phyloP scores from a whole-genome alignment of 805 yeast genomes.

The Candida ulmi region DNA sequence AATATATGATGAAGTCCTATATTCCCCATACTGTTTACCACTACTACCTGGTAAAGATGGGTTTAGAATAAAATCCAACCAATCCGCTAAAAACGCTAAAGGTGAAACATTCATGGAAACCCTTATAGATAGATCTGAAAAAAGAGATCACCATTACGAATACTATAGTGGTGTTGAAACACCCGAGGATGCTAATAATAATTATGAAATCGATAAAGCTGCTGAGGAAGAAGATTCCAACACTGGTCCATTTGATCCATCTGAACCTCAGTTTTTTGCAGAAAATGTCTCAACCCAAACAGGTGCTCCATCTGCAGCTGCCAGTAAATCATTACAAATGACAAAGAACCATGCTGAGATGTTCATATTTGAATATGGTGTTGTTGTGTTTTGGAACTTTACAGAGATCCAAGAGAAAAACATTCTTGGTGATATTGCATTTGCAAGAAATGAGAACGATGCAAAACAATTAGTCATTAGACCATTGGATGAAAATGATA shows the following conservation, averaged over 20 bases:
- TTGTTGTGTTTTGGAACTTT: conserved; percentile 97
- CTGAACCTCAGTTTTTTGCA: conserved; percentile 88
- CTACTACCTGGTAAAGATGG: conserved; percentile 80
- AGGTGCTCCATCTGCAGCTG: conserved; percentile 6
- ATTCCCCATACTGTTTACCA: conserved; percentile 85
- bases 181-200: conserved; percentile 46
- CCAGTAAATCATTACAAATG: conserved; percentile 16
- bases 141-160: conserved; percentile 86
- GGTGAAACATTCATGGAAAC: conserved; percentile 58
- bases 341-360: conserved; percentile 67
- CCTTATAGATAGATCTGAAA: conserved; percentile 74
- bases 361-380: conserved; percentile 88
- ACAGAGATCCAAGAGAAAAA: conserved; percentile 90
- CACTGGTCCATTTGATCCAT: conserved; percentile 71
- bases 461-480: conserved; percentile 52
- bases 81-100: conserved; percentile 31
- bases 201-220: conserved; percentile 30
- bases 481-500: conserved; percentile 81
- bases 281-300: conserved; percentile 25
- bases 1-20: conserved; percentile 86
- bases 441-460: conserved; percentile 37
- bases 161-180: conserved; percentile 75
- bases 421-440: conserved; percentile 80
- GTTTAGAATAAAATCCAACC: conserved; percentile 66
- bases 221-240: conserved; percentile 23